Percentiles rank a stretch among this genome's conserved stretches.
phyloP scores from a whole-genome alignment of 305 asterid species.

The Withania somnifera region DNA sequence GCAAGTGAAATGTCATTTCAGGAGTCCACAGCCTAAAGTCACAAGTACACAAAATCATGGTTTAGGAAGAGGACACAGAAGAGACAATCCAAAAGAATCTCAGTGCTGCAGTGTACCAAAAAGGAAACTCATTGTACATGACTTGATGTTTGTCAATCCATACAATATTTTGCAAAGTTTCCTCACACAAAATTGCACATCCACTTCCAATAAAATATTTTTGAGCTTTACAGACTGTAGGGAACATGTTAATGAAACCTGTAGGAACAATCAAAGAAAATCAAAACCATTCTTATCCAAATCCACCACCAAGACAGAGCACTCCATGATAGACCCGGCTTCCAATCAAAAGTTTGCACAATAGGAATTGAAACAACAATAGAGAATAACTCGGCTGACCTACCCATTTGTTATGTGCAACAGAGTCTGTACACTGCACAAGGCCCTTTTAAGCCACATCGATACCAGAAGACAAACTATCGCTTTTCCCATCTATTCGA shows the following conservation, averaged over 20 bases:
- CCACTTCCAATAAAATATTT: background rate
- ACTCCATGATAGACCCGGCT: background rate
- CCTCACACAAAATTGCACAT: background rate
- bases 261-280: background rate
- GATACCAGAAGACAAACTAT: constrained; percentile 1
- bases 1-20: too few relatives aligned
- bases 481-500: background rate
- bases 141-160: background rate
- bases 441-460: background rate
- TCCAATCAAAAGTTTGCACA: too few relatives aligned
- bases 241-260: background rate
- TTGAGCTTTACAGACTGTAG: background rate
- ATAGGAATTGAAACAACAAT: background rate
- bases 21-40: background rate
- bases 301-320: background rate
- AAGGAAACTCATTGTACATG: background rate
- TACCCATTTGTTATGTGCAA: background rate
- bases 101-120: background rate
- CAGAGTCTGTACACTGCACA: background rate
- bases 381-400: constrained; percentile 3
- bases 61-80: background rate
- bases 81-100: background rate
- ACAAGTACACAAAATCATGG: background rate
- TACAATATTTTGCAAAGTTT: background rate
- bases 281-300: background rate